These are phyloP conservation scores for Aspergillus clavatus DNA, from an alignment of 2,329 filamentous ascomycete species.

Conservation along the genomic window DNA sequence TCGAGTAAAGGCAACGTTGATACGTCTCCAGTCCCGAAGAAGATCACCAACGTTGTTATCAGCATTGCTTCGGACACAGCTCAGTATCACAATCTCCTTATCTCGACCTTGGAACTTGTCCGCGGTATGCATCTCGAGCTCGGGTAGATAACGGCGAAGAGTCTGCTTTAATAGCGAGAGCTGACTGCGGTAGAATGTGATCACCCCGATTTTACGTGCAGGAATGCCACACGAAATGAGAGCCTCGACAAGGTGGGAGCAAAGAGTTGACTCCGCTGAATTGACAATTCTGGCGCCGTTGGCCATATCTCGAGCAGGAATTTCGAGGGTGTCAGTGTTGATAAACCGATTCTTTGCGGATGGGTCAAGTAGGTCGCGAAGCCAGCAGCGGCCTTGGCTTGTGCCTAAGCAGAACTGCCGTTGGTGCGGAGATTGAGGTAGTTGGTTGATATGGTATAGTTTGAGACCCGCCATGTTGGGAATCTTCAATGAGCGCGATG, in stretches of 20 bases:
- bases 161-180: constrained; percentile 73
- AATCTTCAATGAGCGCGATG: constrained; percentile 62
- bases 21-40: constrained; percentile 82
- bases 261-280: constrained; percentile 70
- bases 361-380: constrained; percentile 66
- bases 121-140: constrained; percentile 91
- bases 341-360: constrained; percentile 74
- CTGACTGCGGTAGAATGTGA: constrained; percentile 94
- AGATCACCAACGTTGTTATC: constrained; percentile 80
- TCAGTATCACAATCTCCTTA: constrained; percentile 86
- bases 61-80: constrained; percentile 82
- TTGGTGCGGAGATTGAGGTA: constrained; percentile 16
- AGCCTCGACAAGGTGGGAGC: constrained; percentile 73
- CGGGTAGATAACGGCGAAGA: constrained; percentile 54
- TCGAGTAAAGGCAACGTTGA: constrained; percentile 93
- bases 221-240: constrained; percentile 72
- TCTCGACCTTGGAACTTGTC: constrained; percentile 96
- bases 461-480: constrained; percentile 60
- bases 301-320: constrained; percentile 56
- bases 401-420: constrained; percentile 54
- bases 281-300: constrained; percentile 87
- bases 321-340: constrained; percentile 74
- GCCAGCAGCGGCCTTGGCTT: constrained; percentile 61
- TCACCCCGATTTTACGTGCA: constrained; percentile 77
- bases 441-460: constrained; percentile 48